Evolutionary conservation across 2,329 filamentous ascomycete species (phyloP).

Genomic region (Anisogramma anomala): DNA sequence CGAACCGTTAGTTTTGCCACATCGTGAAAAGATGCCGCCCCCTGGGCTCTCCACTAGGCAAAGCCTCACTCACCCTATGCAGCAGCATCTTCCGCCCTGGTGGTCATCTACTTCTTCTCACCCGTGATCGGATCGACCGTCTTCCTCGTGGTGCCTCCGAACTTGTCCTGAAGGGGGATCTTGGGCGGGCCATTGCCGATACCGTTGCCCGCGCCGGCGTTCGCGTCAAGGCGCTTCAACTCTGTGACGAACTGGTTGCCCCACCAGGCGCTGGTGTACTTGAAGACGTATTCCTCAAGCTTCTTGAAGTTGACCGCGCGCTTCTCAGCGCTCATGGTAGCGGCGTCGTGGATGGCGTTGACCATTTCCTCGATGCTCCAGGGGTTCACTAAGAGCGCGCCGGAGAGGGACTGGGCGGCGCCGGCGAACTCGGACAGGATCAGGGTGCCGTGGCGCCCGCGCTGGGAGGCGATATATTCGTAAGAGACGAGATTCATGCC

Average conservation of each 20-base stretch:
- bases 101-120: not conserved
- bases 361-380: slow-evolving; percentile 98
- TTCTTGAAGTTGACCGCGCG: slow-evolving; percentile 80
- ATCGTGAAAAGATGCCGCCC: too few relatives aligned
- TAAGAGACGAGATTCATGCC: slow-evolving; percentile 99
- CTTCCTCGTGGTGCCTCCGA: slow-evolving; percentile 8
- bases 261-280: slow-evolving; percentile 97
- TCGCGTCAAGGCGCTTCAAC: slow-evolving; percentile 44
- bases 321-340: slow-evolving; percentile 88
- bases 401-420: slow-evolving; percentile 87
- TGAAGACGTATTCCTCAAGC: slow-evolving; percentile 88
- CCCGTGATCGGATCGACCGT: slow-evolving; percentile 10
- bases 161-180: slow-evolving; percentile 13
- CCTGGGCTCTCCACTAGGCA: too few relatives aligned
- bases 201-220: slow-evolving; percentile 16
- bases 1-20: too few relatives aligned
- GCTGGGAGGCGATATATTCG: slow-evolving; percentile 92
- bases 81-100: slow-evolving; percentile 2
- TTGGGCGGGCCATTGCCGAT: slow-evolving; percentile 10
- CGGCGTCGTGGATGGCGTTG: slow-evolving; percentile 87
- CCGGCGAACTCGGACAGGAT: slow-evolving; percentile 95
- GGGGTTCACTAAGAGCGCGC: slow-evolving; percentile 88
- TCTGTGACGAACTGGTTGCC: slow-evolving; percentile 85
- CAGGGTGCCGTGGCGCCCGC: slow-evolving; percentile 82
- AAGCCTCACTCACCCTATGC: not conserved